Percentiles rank a stretch among this genome's conserved stretches.
phyloP scores from a whole-genome alignment of 2,329 filamentous ascomycete genomes.

The Blastomyces silverae region DNA sequence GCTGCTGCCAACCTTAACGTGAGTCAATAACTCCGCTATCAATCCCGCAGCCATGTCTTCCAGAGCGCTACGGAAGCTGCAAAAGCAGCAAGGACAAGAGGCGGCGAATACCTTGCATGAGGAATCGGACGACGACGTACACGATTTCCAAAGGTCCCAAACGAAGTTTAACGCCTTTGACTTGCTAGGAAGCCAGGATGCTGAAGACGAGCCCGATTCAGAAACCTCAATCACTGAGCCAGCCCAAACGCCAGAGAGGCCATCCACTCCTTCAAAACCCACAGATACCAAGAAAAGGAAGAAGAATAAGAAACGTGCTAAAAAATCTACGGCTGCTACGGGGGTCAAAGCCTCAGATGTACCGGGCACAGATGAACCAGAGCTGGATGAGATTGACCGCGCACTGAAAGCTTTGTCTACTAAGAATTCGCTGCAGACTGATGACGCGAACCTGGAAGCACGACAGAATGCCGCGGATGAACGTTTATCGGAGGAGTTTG shows the following conservation, averaged over 20 bases:
- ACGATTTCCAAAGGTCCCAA: conserved; percentile 30
- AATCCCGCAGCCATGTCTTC: conserved; percentile 50
- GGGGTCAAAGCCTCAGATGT: conserved; percentile 18
- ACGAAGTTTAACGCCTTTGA: conserved; percentile 50
- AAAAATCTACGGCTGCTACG: conserved; percentile 27
- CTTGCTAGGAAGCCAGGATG: conserved; percentile 40
- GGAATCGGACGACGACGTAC: conserved; percentile 39
- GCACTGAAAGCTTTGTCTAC: conserved; percentile 55
- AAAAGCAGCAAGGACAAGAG: conserved; percentile 50
- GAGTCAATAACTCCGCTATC: conserved; percentile 13
- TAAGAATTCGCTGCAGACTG: conserved; percentile 26
- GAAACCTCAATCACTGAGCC: conserved; percentile 23
- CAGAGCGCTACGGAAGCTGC: conserved; percentile 58
- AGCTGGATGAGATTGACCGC: conserved; percentile 59
- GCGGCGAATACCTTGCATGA: conserved; percentile 34
- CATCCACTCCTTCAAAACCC: conserved; percentile 35
- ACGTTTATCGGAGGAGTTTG: conserved; percentile 37
- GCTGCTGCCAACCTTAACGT: not conserved
- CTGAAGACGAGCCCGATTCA: conserved; percentile 32
- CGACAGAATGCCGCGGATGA: not conserved
- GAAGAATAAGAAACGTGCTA: conserved; percentile 51
- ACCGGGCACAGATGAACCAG: conserved; percentile 25
- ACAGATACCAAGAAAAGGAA: conserved; percentile 60
- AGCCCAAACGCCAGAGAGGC: conserved; percentile 19
- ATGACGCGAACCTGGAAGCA: not conserved